Percentiles rank a stretch among this genome's conserved stretches.
Conservation (phyloP, 2,329 filamentous ascomycete genomes). For the Chaetomiaceae sp. region DNA sequence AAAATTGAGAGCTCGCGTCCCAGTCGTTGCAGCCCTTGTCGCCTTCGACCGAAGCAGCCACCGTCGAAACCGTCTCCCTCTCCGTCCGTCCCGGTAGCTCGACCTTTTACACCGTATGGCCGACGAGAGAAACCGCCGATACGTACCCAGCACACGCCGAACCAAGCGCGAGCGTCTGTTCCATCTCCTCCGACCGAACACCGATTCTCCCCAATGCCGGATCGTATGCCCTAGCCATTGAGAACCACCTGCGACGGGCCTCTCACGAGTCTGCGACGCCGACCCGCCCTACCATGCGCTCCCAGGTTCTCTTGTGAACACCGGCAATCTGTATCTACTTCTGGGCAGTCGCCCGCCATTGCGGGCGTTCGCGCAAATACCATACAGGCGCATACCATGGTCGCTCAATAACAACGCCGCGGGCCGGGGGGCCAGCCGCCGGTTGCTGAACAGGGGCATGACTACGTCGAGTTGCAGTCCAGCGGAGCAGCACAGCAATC, state of each 20-base stretch:
- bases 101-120: background rate
- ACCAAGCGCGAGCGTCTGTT: background rate
- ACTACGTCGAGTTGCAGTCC: background rate
- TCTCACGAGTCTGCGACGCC: slow-evolving; percentile 17
- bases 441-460: slow-evolving; percentile 17
- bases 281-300: slow-evolving; percentile 26
- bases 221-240: slow-evolving; percentile 16
- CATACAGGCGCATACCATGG: slow-evolving; percentile 36
- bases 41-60: background rate
- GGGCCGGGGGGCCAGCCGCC: slow-evolving; percentile 39
- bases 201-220: slow-evolving; percentile 17
- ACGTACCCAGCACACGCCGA: background rate
- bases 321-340: slow-evolving; percentile 41
- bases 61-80: background rate
- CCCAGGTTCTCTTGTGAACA: slow-evolving; percentile 26
- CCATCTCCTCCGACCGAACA: background rate
- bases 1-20: slow-evolving; percentile 13
- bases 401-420: slow-evolving; percentile 34
- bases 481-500: background rate
- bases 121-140: background rate
- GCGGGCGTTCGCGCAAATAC: slow-evolving; percentile 41
- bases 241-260: slow-evolving; percentile 18
- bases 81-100: no score
- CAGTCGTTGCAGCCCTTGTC: background rate
- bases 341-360: slow-evolving; percentile 35